phyloP scores from a whole-genome alignment of 2,329 filamentous ascomycete species.

The Pestalotiopsis sp. region DNA sequence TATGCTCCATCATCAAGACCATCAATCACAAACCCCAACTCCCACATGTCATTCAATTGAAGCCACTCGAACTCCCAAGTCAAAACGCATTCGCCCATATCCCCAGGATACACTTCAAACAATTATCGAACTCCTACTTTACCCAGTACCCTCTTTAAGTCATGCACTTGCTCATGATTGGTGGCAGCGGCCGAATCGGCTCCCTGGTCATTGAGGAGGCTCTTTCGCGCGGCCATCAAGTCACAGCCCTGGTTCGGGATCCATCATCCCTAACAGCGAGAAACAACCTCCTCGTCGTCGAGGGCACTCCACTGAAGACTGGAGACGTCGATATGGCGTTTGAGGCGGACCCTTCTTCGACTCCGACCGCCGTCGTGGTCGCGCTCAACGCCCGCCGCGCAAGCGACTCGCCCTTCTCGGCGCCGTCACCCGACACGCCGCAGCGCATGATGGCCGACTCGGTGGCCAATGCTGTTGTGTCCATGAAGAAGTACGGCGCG shows the following conservation, averaged over 20 bases:
- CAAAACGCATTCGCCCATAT: neutral
- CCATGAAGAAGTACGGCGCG: slow-evolving; percentile 38
- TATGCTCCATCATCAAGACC: neutral
- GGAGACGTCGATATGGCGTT: slow-evolving; percentile 41
- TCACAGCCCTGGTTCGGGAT: slow-evolving; percentile 49
- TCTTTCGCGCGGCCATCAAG: slow-evolving; percentile 40
- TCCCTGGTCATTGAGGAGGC: slow-evolving; percentile 42
- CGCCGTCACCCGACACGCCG: slow-evolving; percentile 38
- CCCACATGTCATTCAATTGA: too few species aligned
- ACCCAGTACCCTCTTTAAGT: too few species aligned
- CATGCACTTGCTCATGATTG: slow-evolving; percentile 50
- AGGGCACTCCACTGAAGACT: slow-evolving; percentile 39
- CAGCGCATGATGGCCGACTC: slow-evolving; percentile 49
- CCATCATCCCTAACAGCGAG: slow-evolving; percentile 33
- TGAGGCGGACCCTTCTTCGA: slow-evolving; percentile 17
- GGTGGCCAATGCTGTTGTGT: slow-evolving; percentile 36
- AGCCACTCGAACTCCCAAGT: neutral
- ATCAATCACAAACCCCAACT: too few species aligned
- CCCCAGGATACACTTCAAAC: neutral
- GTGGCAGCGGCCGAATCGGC: slow-evolving; percentile 50
- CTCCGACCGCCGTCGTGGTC: slow-evolving; percentile 43
- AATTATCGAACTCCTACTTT: neutral
- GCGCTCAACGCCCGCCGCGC: slow-evolving; percentile 50
- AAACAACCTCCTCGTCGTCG: slow-evolving; percentile 38
- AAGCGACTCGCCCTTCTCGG: slow-evolving; percentile 50